phyloP scores from a whole-genome alignment of 345 rosid genomes.

The Adansonia digitata region DNA sequence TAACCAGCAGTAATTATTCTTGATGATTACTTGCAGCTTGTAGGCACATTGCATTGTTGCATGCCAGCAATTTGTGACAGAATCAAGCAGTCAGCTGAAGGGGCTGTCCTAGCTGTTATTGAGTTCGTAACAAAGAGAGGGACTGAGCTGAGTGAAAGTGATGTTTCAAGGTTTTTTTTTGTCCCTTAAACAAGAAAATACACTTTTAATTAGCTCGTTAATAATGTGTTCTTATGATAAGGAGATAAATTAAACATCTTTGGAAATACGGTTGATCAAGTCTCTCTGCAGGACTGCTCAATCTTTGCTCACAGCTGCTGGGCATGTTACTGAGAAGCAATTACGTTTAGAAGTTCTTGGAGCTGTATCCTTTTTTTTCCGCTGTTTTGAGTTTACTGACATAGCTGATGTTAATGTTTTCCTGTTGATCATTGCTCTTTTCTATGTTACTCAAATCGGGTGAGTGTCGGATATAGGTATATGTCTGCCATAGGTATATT shows the following conservation, averaged over 20 bases:
- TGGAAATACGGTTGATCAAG: not conserved
- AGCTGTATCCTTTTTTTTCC: conserved; percentile 49
- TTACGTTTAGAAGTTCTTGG: conserved; percentile 83
- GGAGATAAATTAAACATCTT: not conserved
- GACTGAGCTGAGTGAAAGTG: conserved; percentile 62
- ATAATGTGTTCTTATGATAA: not conserved
- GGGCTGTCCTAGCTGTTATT: conserved; percentile 85
- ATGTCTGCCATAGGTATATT: too few relatives aligned
- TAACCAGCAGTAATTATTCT: conserved; percentile 11
- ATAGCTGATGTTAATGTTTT: not conserved
- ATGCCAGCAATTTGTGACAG: conserved; percentile 76
- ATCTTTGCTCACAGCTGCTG: conserved; percentile 78
- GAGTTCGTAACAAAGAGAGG: conserved; percentile 83
- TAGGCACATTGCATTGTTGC: conserved; percentile 65
- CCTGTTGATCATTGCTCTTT: conserved; percentile 10
- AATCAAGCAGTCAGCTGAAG: conserved; percentile 86
- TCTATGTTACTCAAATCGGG: too few relatives aligned
- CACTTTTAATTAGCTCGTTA: conserved; percentile 14
- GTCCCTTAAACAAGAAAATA: not conserved
- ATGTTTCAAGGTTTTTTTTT: conserved; percentile 57
- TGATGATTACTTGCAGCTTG: conserved; percentile 59
- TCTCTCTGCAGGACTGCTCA: conserved; percentile 70
- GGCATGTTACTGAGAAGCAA: conserved; percentile 79
- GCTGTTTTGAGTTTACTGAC: not conserved
- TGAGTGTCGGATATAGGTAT: too few relatives aligned